Evolutionary conservation across 2,329 filamentous ascomycete species (phyloP).

Genomic region (Aspergillus oerlinghausenensis): DNA sequence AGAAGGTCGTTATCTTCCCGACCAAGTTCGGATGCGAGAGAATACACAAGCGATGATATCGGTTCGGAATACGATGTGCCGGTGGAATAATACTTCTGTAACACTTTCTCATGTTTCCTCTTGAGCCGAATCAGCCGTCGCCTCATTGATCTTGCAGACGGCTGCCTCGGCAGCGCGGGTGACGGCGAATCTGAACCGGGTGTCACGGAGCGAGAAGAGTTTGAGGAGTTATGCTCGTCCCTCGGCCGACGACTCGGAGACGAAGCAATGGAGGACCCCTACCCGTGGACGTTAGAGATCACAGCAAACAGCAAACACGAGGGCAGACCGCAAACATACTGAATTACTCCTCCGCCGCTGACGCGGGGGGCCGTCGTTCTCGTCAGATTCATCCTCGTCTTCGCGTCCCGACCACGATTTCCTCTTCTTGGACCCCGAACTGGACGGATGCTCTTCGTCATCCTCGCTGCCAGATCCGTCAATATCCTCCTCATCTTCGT

Average conservation of each 20-base stretch:
- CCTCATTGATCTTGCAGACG: constrained; percentile 68
- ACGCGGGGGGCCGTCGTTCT: constrained; percentile 69
- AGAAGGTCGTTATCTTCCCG: constrained; percentile 94
- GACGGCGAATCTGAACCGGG: constrained; percentile 38
- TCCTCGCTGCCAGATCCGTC: constrained; percentile 56
- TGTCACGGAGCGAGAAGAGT: constrained; percentile 44
- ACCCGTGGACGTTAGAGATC: constrained; percentile 6
- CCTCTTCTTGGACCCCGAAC: constrained; percentile 57
- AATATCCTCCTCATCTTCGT: constrained; percentile 65
- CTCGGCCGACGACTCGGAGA: constrained; percentile 40
- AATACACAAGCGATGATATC: constrained; percentile 90
- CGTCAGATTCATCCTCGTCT: constrained; percentile 62
- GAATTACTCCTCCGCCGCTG: constrained; percentile 86
- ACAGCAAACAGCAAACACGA: constrained; percentile 3
- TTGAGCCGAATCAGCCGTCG: constrained; percentile 70
- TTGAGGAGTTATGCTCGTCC: constrained; percentile 39
- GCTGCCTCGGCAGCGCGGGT: constrained; percentile 48
- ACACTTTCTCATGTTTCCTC: constrained; percentile 67
- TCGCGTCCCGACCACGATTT: constrained; percentile 73
- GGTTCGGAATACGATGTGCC: constrained; percentile 93
- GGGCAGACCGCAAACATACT: constrained; percentile 43
- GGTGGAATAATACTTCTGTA: constrained; percentile 78
- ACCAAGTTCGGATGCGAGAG: constrained; percentile 87
- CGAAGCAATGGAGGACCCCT: constrained; percentile 39
- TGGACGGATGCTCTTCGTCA: constrained; percentile 46